Conservation (phyloP, 345 rosid genomes). For the Firmiana major region DNA sequence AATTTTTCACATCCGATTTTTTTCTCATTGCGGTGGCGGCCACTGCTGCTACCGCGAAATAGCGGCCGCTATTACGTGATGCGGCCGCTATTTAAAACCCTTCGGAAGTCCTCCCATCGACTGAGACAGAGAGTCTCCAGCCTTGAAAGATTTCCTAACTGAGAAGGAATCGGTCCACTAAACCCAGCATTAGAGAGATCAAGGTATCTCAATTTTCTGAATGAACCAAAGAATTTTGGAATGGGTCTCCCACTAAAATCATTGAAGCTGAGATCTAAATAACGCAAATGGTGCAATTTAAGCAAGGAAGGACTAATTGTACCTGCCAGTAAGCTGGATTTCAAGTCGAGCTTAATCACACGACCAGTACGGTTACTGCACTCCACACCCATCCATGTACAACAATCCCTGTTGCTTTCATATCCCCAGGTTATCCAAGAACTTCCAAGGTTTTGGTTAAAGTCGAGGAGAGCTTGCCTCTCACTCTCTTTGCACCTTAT, state of each 20-base stretch:
- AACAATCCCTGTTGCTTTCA: background rate
- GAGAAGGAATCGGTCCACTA: slow-evolving; percentile 30
- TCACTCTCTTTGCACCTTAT: background rate
- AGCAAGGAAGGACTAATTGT: slow-evolving; percentile 35
- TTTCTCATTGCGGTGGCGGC: too few relatives aligned
- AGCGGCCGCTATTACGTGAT: too few relatives aligned
- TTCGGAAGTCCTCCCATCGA: too few relatives aligned
- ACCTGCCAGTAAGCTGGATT: slow-evolving; percentile 19
- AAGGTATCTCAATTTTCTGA: slow-evolving; percentile 29
- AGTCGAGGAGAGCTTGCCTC: slow-evolving; percentile 19
- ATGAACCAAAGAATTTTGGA: slow-evolving; percentile 30
- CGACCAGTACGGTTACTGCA: slow-evolving; percentile 17
- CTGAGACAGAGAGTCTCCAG: background rate
- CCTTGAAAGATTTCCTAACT: slow-evolving; percentile 38
- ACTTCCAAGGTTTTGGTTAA: slow-evolving; percentile 20
- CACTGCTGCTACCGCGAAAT: too few relatives aligned
- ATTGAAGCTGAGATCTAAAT: slow-evolving; percentile 39
- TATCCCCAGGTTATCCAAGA: too few relatives aligned
- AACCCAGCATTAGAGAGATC: slow-evolving; percentile 33
- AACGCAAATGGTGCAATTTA: slow-evolving; percentile 29
- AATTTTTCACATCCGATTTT: too few relatives aligned
- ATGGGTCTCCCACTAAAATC: slow-evolving; percentile 31
- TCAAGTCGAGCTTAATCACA: slow-evolving; percentile 6
- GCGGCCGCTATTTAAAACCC: too few relatives aligned
- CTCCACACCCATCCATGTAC: slow-evolving; percentile 29